These are phyloP conservation scores for Tetragonia tetragonoides DNA, from an alignment of 148 eudicot genomes.

Conservation along the genomic window DNA sequence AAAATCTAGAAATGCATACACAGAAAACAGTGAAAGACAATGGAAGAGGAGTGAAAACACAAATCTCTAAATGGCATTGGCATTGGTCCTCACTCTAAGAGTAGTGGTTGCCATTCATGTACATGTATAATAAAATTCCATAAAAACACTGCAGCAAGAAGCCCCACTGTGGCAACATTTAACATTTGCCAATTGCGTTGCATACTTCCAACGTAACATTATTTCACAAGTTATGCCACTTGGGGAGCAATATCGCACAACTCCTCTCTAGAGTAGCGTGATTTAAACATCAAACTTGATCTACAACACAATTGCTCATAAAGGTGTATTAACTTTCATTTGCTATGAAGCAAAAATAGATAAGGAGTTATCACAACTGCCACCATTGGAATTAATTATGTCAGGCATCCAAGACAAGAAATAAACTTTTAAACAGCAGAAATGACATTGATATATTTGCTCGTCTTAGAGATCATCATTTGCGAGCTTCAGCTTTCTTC, in stretches of 20 bases:
- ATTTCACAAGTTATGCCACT: not conserved
- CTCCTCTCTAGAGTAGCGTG: not conserved
- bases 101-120: too few species aligned
- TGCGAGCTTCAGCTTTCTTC: conserved; percentile 87
- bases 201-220: not conserved
- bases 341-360: not conserved
- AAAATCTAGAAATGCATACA: too few species aligned
- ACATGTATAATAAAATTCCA: too few species aligned
- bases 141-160: too few species aligned
- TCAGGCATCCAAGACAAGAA: conserved; percentile 10
- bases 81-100: too few species aligned
- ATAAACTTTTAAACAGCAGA: not conserved
- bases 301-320: not conserved
- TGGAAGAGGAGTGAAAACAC: too few species aligned
- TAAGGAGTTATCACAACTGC: conserved; percentile 2
- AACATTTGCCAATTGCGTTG: not conserved
- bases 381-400: conserved; percentile 8
- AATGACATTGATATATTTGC: not conserved
- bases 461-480: conserved; percentile 36
- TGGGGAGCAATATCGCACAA: not conserved
- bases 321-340: conserved; percentile 1
- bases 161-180: too few species aligned
- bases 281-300: not conserved
- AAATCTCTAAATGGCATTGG: too few species aligned
- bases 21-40: too few species aligned